These are phyloP conservation scores for Clarkia xantiana DNA, from an alignment of 345 rosid genomes.

Conservation along the genomic window DNA sequence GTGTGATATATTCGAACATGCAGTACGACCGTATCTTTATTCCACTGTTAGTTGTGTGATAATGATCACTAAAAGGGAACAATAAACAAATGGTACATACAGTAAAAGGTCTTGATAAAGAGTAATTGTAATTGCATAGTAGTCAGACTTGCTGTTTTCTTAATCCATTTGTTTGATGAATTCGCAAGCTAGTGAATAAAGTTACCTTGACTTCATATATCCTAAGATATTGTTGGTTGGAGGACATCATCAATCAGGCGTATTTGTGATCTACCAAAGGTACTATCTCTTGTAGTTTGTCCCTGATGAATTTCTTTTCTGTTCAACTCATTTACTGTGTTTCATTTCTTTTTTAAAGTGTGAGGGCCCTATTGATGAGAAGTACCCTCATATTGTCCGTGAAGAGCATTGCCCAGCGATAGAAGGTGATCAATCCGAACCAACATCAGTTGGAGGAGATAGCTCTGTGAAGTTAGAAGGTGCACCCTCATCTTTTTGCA, in stretches of 20 bases:
- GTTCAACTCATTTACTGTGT: conserved; percentile 1
- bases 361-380: conserved; percentile 50
- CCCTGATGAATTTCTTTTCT: too few relatives aligned
- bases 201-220: conserved; percentile 28
- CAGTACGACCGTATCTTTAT: conserved; percentile 78
- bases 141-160: not conserved
- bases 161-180: not conserved
- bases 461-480: conserved; percentile 68
- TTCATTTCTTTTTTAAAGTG: conserved; percentile 31
- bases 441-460: conserved; percentile 23
- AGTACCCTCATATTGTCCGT: conserved; percentile 77
- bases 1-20: conserved; percentile 83
- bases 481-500: conserved; percentile 6
- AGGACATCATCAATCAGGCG: conserved; percentile 91
- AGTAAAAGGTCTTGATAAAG: too few relatives aligned
- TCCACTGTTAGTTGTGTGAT: not conserved
- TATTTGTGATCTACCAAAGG: conserved; percentile 74
- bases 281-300: conserved; percentile 6
- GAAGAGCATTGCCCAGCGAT: conserved; percentile 80
- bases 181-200: not conserved
- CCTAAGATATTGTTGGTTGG: conserved; percentile 89
- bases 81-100: too few relatives aligned
- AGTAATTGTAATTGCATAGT: not conserved
- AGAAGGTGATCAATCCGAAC: conserved; percentile 28
- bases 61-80: not conserved